phyloP scores from a whole-genome alignment of 2,329 filamentous ascomycete species.

The Pseudocercospora vitis region DNA sequence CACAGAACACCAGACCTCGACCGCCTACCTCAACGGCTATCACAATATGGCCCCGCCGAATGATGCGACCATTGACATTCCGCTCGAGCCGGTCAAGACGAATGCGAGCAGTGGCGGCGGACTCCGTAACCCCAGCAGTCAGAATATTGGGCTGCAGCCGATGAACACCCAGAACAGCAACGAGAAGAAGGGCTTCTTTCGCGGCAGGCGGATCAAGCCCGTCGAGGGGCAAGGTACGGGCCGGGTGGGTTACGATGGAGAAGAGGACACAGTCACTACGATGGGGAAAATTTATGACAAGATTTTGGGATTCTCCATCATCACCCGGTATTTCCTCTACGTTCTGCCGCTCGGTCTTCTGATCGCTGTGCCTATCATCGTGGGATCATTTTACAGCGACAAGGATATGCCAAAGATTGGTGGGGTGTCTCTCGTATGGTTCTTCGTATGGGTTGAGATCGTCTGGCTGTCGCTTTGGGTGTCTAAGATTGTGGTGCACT shows the following conservation, averaged over 20 bases:
- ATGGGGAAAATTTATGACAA: constrained; percentile 63
- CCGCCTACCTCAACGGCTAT: constrained; percentile 15
- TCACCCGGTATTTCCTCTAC: constrained; percentile 65
- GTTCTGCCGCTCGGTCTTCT: constrained; percentile 57
- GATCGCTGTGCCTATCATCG: constrained; percentile 64
- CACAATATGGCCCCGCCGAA: constrained; percentile 37
- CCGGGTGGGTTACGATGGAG: constrained; percentile 42
- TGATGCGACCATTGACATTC: constrained; percentile 62
- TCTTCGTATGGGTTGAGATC: constrained; percentile 66
- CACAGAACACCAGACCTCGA: constrained; percentile 19
- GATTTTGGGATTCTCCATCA: constrained; percentile 61
- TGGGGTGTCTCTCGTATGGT: constrained; percentile 58
- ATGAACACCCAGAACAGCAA: constrained; percentile 31
- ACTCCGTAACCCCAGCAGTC: constrained; percentile 41
- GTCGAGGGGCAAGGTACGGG: constrained; percentile 34
- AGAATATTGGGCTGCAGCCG: constrained; percentile 34
- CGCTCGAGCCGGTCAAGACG: constrained; percentile 57
- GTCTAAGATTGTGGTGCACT: constrained; percentile 60
- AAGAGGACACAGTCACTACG: constrained; percentile 57
- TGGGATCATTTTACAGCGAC: constrained; percentile 53
- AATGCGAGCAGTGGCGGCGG: constrained; percentile 46
- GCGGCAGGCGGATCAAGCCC: constrained; percentile 37
- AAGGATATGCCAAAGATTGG: constrained; percentile 49
- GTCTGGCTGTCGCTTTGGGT: constrained; percentile 65
- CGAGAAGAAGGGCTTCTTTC: constrained; percentile 43